Percentiles rank a stretch among this genome's conserved stretches.
phyloP scores from a whole-genome alignment of 2,329 filamentous ascomycete genomes.

The Diaporthe sp. region DNA sequence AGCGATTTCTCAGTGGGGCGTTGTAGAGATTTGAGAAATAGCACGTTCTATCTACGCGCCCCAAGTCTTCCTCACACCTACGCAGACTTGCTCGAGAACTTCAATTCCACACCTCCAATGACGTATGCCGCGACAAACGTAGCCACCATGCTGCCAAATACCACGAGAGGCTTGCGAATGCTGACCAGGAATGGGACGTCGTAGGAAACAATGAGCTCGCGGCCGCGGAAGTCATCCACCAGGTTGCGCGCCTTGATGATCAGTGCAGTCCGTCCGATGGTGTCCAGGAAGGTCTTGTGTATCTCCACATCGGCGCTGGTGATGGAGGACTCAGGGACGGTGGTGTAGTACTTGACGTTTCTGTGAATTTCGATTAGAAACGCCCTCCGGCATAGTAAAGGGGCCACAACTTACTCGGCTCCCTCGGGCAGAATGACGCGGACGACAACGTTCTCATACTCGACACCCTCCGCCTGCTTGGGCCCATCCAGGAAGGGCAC shows the following conservation, averaged over 20 bases:
- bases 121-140: constrained; percentile 83
- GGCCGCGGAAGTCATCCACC: constrained; percentile 89
- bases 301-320: constrained; percentile 70
- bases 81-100: constrained; percentile 69
- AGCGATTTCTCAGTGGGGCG: neutral
- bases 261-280: constrained; percentile 86
- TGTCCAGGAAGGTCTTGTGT: constrained; percentile 95
- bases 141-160: constrained; percentile 80
- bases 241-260: constrained; percentile 86
- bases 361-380: constrained; percentile 66
- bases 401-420: constrained; percentile 73
- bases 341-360: constrained; percentile 83
- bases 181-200: constrained; percentile 82
- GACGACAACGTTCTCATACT: constrained; percentile 85
- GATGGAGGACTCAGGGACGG: constrained; percentile 75
- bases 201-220: constrained; percentile 88
- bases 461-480: constrained; percentile 85
- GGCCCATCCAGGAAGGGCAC: constrained; percentile 95
- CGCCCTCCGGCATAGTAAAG: neutral
- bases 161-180: constrained; percentile 87
- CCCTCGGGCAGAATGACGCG: constrained; percentile 93
- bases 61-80: constrained; percentile 44
- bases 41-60: neutral
- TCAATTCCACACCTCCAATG: constrained; percentile 83
- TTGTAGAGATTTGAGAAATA: constrained; percentile 3